These are phyloP conservation scores for Xylaria sp. DNA, from an alignment of 2,329 filamentous ascomycete species.

Conservation along the genomic window DNA sequence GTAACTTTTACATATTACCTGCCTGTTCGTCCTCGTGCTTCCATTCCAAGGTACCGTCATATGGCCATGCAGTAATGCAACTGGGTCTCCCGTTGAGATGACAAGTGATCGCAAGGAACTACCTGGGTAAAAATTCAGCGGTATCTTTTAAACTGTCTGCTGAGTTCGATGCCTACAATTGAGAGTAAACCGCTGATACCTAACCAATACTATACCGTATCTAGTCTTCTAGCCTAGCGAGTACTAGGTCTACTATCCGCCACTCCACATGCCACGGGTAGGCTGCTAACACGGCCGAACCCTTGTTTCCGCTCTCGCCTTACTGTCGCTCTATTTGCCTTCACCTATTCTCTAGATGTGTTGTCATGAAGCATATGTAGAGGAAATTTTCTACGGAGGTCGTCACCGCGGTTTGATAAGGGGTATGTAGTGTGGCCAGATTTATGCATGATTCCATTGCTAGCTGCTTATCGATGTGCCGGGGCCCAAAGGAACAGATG, in stretches of 20 bases:
- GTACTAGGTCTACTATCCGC: no score
- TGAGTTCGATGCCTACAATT: background rate
- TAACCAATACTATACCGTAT: no score
- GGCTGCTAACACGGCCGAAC: constrained; percentile 33
- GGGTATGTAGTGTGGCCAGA: constrained; percentile 39
- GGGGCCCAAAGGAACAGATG: constrained; percentile 28
- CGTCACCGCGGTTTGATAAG: constrained; percentile 25
- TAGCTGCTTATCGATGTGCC: constrained; percentile 39
- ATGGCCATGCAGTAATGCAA: background rate
- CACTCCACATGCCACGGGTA: constrained; percentile 24
- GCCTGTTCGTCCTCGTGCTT: constrained; percentile 5
- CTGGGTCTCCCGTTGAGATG: background rate
- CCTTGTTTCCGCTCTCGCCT: constrained; percentile 15
- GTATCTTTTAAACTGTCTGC: constrained; percentile 16
- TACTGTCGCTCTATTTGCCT: constrained; percentile 22
- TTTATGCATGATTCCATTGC: constrained; percentile 42
- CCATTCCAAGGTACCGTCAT: constrained; percentile 3
- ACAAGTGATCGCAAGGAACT: background rate
- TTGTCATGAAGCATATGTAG: constrained; percentile 32
- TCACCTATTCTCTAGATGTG: constrained; percentile 26
- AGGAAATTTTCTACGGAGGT: constrained; percentile 11
- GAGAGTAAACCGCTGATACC: background rate
- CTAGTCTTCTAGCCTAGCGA: background rate
- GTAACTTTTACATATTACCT: constrained; percentile 16
- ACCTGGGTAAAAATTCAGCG: constrained; percentile 4